Evolutionary conservation across 208 protist species (phyloP), one percentile per base, ranked within the genome.

Genomic region (Plasmodiophora brassicae): DNA sequence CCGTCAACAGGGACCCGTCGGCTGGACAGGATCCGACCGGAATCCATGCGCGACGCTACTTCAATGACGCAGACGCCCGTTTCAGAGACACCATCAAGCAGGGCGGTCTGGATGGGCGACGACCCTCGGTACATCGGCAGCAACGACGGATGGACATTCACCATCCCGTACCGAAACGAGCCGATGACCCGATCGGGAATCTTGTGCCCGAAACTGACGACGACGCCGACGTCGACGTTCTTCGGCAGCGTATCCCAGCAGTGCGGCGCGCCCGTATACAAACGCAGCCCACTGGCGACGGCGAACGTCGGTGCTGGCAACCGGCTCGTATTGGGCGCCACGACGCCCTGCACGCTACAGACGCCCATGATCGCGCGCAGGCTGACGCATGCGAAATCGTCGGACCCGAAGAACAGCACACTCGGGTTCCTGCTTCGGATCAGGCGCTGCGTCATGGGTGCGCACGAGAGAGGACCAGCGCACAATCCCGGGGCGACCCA

Each of bases 131-230:
- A 78, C n/a, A 38, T 5, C 32, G 65, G 65, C 5, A 78, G n/a
- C 41, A 78, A 32, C 14, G 65, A 78, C n/a, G 65, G 65, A 32
- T 78, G 65, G 20, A 78, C 65, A 32, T 78, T 78, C 5, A 78
- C 41, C 14, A 78, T 78, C 14, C 65, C 65, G 14, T 14, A 32
- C n/a, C 32, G 65, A 78, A 78, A 78, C 65, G 10, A 38, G n/a
- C 65, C 5, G 41, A 78, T 78, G 20, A 78, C n/a, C 65, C 65
- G 32, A 14, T 5, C 5, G 20, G 65, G 65, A 78, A 78, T 78
- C 65, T 78, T 78, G n/a, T 38, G 41, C 5, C 65, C 65, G 41
- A 78, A 78, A 78, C 65, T 78, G 65, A 78, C 65, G 10, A 78
- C 65, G 41, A 78, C 65, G 32, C 65, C 65, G 41, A 78, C 32